phyloP scores from a whole-genome alignment of 2,329 filamentous ascomycete genomes.

The Phoma sp. region DNA sequence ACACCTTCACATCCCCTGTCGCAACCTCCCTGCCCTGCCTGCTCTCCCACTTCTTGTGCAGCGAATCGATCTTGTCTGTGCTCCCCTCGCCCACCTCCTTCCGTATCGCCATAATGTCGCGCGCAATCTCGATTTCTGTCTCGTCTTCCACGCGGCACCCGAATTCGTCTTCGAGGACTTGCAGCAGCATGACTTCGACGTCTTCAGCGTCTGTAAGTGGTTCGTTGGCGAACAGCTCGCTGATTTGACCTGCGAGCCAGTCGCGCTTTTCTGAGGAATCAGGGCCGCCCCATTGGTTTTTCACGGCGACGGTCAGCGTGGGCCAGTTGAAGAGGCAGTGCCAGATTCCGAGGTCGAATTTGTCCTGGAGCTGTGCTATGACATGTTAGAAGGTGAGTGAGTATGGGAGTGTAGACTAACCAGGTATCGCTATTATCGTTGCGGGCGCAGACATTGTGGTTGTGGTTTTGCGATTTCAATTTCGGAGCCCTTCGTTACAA shows the following conservation, averaged over 20 bases:
- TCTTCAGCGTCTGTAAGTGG: conserved; percentile 76
- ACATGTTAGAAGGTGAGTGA: conserved; percentile 3
- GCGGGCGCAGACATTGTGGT: conserved; percentile 18
- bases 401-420: background rate
- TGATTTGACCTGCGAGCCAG: conserved; percentile 91
- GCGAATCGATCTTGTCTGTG: conserved; percentile 68
- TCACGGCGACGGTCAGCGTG: conserved; percentile 83
- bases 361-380: conserved; percentile 38
- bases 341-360: conserved; percentile 84
- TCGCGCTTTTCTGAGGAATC: conserved; percentile 87
- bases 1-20: conserved; percentile 54
- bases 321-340: conserved; percentile 88
- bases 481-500: conserved; percentile 19
- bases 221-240: conserved; percentile 72
- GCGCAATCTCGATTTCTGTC: conserved; percentile 76
- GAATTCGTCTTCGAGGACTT: conserved; percentile 96
- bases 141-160: conserved; percentile 93
- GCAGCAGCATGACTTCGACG: conserved; percentile 82
- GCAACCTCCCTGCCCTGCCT: conserved; percentile 66
- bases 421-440: conserved; percentile 9
- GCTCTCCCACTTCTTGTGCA: conserved; percentile 70
- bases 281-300: conserved; percentile 87
- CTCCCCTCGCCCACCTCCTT: conserved; percentile 70
- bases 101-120: conserved; percentile 73
- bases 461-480: background rate